Conservation (phyloP, 805 yeast species). For the Lipomyces chichibuensis region DNA sequence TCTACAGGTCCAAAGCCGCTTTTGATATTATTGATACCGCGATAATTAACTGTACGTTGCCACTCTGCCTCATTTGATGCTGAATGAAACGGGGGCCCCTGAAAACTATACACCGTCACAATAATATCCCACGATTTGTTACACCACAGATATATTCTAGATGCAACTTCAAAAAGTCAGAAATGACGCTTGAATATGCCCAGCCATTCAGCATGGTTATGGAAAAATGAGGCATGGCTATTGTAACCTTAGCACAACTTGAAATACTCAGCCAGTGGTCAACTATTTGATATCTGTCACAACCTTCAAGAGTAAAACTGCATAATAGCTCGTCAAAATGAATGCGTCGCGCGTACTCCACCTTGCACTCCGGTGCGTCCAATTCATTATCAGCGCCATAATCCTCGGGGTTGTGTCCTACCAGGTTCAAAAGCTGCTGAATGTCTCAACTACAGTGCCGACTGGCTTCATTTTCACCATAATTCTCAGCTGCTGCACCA, state of each 20-base stretch:
- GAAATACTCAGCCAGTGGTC: background rate
- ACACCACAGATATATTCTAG: background rate
- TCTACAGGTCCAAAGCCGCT: too few species aligned
- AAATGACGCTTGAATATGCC: too few species aligned
- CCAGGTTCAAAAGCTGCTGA: slow-evolving; percentile 8
- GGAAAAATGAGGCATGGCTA: background rate
- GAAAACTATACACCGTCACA: background rate
- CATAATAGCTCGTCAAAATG: background rate
- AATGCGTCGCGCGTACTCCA: background rate
- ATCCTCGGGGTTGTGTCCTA: slow-evolving; percentile 26
- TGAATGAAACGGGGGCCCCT: background rate
- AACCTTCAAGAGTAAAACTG: background rate
- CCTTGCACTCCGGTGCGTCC: slow-evolving; percentile 14
- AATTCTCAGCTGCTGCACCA: slow-evolving; percentile 13
- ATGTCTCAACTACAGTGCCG: slow-evolving; percentile 4
- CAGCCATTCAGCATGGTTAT: too few species aligned
- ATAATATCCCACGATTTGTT: background rate
- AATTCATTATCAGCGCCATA: slow-evolving; percentile 14
- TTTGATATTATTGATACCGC: too few species aligned
- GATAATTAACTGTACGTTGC: too few species aligned
- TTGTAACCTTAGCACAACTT: background rate
- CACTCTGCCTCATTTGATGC: background rate
- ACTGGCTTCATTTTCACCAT: slow-evolving; percentile 10
- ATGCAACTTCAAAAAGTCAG: background rate
- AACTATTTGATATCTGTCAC: too few species aligned